phyloP scores from a whole-genome alignment of 129 eudicot species.

The Ambrosia trifida region DNA sequence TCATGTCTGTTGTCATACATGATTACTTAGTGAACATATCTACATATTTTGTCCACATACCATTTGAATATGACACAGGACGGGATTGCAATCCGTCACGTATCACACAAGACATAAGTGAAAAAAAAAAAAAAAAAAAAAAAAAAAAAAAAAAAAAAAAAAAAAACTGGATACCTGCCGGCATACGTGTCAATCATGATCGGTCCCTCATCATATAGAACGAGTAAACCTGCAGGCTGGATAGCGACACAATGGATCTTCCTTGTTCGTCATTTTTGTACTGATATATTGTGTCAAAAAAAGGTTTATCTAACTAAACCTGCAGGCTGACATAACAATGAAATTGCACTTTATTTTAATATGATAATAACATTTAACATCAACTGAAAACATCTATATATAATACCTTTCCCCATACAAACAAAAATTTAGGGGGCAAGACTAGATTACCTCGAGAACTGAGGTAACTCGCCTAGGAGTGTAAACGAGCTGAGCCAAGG shows the following conservation, averaged over 20 bases:
- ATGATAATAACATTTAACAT: not conserved
- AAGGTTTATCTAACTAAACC: not conserved
- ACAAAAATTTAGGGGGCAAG: not conserved
- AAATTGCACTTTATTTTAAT: not conserved
- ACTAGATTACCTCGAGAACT: slow-evolving; percentile 10
- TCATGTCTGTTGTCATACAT: not conserved
- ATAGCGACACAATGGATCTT: not conserved
- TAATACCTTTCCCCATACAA: not conserved
- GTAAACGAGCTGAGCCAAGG: too few species aligned
- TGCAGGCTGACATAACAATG: not conserved
- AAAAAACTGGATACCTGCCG: too few species aligned
- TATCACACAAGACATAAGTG: not conserved
- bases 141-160: too few species aligned
- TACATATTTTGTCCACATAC: not conserved
- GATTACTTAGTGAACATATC: not conserved
- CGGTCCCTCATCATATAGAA: not conserved
- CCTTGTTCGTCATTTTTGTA: not conserved
- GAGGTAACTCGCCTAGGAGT: not conserved
- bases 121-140: too few species aligned
- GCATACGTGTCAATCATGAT: not conserved
- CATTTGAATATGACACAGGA: not conserved
- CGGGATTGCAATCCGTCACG: not conserved
- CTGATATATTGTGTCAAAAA: not conserved
- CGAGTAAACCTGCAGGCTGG: too few species aligned
- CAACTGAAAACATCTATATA: slow-evolving; percentile 8